These are phyloP conservation scores for Bipolaris gigantea DNA, from an alignment of 2,329 filamentous ascomycete species.

Conservation along the genomic window DNA sequence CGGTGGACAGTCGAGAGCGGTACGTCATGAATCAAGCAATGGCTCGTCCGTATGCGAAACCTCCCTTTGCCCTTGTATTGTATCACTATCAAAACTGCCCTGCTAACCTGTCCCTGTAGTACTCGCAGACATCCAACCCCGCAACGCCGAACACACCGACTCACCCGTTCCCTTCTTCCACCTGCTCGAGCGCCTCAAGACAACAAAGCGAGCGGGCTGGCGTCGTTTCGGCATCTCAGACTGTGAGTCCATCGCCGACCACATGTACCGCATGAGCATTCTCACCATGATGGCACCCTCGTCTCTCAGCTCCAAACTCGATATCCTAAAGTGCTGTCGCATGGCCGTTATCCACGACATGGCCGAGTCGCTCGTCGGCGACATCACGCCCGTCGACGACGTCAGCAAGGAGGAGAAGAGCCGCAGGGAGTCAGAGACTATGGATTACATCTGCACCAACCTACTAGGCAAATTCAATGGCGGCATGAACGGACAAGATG, in stretches of 20 bases:
- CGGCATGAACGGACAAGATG: conserved; percentile 68
- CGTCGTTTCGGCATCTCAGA: conserved; percentile 74
- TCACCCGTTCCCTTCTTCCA: conserved; percentile 94
- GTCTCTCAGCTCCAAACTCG: conserved; percentile 68
- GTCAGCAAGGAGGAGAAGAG: conserved; percentile 86
- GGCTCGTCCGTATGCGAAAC: conserved; percentile 38
- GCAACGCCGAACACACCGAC: conserved; percentile 60
- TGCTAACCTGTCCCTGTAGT: conserved; percentile 49
- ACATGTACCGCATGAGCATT: conserved; percentile 99
- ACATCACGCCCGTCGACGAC: conserved; percentile 91
- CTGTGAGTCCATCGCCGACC: conserved; percentile 92
- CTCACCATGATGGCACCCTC: conserved; percentile 90
- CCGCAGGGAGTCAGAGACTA: conserved; percentile 81
- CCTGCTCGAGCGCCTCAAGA: conserved; percentile 90
- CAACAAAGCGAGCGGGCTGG: conserved; percentile 95
- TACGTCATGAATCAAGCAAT: conserved; percentile 42
- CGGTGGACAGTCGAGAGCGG: conserved; percentile 51
- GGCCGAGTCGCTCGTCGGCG: conserved; percentile 91
- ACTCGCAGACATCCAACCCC: conserved; percentile 63
- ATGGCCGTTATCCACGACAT: conserved; percentile 98
- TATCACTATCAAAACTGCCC: neutral
- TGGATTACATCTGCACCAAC: conserved; percentile 81
- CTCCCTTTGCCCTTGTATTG: conserved; percentile 17
- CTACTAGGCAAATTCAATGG: conserved; percentile 75
- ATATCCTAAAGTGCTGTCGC: conserved; percentile 82